Conservation (phyloP, 2,329 filamentous ascomycete genomes). For the Neofusicoccum sp. region DNA sequence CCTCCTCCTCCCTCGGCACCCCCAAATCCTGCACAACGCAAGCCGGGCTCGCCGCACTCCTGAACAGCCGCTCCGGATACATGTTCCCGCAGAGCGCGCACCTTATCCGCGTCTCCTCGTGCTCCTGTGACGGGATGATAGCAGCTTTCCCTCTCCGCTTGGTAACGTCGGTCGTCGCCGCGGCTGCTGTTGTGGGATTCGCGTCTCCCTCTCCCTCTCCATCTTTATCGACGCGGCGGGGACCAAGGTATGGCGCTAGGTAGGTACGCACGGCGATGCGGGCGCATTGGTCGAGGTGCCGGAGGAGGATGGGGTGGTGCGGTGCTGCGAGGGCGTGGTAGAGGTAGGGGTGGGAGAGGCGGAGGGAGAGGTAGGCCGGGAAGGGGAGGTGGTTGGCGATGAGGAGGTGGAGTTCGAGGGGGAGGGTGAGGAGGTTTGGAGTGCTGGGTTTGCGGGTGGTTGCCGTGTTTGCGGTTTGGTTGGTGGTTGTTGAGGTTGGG, state of each 20-base stretch:
- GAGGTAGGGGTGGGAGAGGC: slow-evolving; percentile 34
- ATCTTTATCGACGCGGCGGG: too few relatives aligned
- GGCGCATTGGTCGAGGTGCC: slow-evolving; percentile 27
- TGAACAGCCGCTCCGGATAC: slow-evolving; percentile 32
- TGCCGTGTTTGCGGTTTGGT: neutral
- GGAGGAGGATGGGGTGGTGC: slow-evolving; percentile 19
- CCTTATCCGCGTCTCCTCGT: slow-evolving; percentile 18
- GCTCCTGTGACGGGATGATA: neutral
- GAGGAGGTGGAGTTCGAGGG: slow-evolving; percentile 34
- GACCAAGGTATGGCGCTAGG: slow-evolving; percentile 20
- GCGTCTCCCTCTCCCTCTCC: neutral
- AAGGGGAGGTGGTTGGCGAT: slow-evolving; percentile 36
- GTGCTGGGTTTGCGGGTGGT: slow-evolving; percentile 61
- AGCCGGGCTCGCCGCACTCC: slow-evolving; percentile 30
- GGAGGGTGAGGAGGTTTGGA: slow-evolving; percentile 30
- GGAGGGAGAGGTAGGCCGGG: slow-evolving; percentile 39
- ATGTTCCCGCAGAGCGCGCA: slow-evolving; percentile 33
- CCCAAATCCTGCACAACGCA: slow-evolving; percentile 21
- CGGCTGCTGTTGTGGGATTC: too few relatives aligned
- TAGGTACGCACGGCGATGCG: slow-evolving; percentile 31
- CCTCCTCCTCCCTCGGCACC: neutral
- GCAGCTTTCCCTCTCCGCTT: neutral
- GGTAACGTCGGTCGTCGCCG: neutral
- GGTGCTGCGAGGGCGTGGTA: slow-evolving; percentile 27
- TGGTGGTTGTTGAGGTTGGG: neutral